Evolutionary conservation across 495 filamentous ascomycete species (phyloP), one percentile per base, ranked within the genome.

Genomic region (Penicillium coffeae): DNA sequence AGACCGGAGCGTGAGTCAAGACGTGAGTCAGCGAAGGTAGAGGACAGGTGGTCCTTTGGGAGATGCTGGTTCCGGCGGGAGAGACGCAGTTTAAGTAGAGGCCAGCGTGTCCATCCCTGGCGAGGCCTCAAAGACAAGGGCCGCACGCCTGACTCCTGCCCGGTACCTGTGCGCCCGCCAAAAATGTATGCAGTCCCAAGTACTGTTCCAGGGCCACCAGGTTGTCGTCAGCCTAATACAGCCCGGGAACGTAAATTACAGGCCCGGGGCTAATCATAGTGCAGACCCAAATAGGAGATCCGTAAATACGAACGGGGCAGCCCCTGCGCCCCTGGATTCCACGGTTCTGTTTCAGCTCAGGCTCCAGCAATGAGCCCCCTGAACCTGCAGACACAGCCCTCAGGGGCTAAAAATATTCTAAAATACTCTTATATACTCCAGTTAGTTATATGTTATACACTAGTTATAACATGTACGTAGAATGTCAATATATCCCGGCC

Each of bases 71-170:
- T 19, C 30, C 50, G 46, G 60, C 25, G 58, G 47, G 49, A 12
- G 48, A 58, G 55, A 33, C 22, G 61, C 1, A 1, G 50, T 57
- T 68, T 63, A 66, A 69, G 69, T 66, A 72, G 66, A 74, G 69
- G 71, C 69, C 69, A 73, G 62, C 66, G 68, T 73, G 71, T 66
- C 71, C 34, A 20, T 45, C 30, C 42, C 30, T 45, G 21, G 21
- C 14, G 21, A 45, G 19, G 30, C 40, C 22, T 8, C 15, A 21
- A 36, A 20, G 16, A 35, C 14, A 18, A 9, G 12, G 13, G 13
- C 19, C 21, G 27, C 27, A 37, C 27, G 34, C 27, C n/a, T 27
- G 22, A 43, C 21, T 13, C 22, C 16, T 13, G 13, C 8, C 10
- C 15, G 42, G 41, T 51, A 51, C 48, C 18, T 43, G 30, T 14